phyloP scores from a whole-genome alignment of 805 yeast genomes.

The Zygoascus flipseniorum region DNA sequence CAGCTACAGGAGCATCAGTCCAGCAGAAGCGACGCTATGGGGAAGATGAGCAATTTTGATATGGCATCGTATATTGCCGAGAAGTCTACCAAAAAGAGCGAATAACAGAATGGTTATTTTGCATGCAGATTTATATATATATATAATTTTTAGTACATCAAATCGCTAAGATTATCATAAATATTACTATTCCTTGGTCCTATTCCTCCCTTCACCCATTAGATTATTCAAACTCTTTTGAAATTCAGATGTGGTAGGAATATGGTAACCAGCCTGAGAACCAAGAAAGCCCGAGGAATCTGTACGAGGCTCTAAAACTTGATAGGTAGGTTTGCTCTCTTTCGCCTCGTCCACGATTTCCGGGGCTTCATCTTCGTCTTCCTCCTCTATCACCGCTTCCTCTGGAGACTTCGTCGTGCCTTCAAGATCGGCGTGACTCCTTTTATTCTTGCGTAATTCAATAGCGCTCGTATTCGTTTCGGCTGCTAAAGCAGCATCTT shows the following conservation, averaged over 20 bases:
- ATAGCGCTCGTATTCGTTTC: slow-evolving; percentile 9
- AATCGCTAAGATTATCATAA: neutral
- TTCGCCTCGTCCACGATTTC: neutral
- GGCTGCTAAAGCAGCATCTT: slow-evolving; percentile 26
- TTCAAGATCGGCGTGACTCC: slow-evolving; percentile 1
- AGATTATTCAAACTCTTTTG: slow-evolving; percentile 11
- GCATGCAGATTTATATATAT: neutral
- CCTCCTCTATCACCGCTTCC: slow-evolving; percentile 7
- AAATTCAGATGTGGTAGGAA: slow-evolving; percentile 14
- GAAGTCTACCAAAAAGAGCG: slow-evolving; percentile 5
- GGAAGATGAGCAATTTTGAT: slow-evolving; percentile 21
- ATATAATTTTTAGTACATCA: neutral
- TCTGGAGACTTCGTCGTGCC: neutral
- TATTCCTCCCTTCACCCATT: slow-evolving; percentile 5
- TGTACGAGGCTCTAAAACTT: slow-evolving; percentile 27
- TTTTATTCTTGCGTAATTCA: slow-evolving; percentile 15
- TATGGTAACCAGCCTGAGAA: slow-evolving; percentile 19
- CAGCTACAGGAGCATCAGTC: slow-evolving; percentile 24
- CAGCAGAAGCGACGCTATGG: slow-evolving; percentile 11
- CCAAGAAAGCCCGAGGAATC: slow-evolving; percentile 24
- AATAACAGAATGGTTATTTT: neutral
- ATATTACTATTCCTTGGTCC: slow-evolving; percentile 2
- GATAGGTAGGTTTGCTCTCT: slow-evolving; percentile 21
- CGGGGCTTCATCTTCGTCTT: slow-evolving; percentile 10
- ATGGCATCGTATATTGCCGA: slow-evolving; percentile 27